Conservation (phyloP, 345 rosid species). For the Conringia planisiliqua region DNA sequence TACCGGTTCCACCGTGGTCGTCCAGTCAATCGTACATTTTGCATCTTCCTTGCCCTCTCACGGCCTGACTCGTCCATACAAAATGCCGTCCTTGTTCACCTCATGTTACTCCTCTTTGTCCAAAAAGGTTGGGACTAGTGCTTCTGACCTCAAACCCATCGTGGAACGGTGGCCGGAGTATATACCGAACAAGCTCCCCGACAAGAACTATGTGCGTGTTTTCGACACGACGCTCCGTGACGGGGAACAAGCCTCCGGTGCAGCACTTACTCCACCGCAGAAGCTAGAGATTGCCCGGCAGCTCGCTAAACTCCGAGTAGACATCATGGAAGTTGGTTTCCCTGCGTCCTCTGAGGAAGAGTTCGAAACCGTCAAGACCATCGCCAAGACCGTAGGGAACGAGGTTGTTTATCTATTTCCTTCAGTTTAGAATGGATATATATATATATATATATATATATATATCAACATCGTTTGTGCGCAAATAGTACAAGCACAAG, state of each 20-base stretch:
- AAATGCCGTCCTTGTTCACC: conserved; percentile 2
- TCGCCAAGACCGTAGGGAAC: conserved; percentile 73
- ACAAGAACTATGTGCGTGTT: conserved; percentile 70
- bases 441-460: too few relatives aligned
- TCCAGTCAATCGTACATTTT: neutral
- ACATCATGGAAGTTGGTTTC: conserved; percentile 85
- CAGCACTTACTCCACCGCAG: conserved; percentile 76
- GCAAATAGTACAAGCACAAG: neutral
- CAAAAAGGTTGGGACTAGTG: neutral
- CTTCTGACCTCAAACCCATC: conserved; percentile 7
- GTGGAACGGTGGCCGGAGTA: conserved; percentile 48
- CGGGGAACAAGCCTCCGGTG: conserved; percentile 97
- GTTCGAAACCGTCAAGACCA: conserved; percentile 66
- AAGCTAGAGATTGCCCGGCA: conserved; percentile 82
- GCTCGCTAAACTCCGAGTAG: conserved; percentile 79
- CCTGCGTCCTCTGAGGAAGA: conserved; percentile 80
- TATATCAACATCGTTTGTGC: neutral
- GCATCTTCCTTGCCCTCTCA: neutral
- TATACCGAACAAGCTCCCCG: conserved; percentile 58
- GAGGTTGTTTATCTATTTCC: conserved; percentile 30
- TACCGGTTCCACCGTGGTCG: neutral
- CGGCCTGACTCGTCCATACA: conserved; percentile 4
- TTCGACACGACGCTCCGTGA: conserved; percentile 97
- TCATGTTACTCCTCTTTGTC: conserved; percentile 27
- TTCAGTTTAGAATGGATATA: too few relatives aligned